Base-by-base conservation (phyloP, 768 basidiomycete species). In the Lanmaoa pseudosensibilis region DNA sequence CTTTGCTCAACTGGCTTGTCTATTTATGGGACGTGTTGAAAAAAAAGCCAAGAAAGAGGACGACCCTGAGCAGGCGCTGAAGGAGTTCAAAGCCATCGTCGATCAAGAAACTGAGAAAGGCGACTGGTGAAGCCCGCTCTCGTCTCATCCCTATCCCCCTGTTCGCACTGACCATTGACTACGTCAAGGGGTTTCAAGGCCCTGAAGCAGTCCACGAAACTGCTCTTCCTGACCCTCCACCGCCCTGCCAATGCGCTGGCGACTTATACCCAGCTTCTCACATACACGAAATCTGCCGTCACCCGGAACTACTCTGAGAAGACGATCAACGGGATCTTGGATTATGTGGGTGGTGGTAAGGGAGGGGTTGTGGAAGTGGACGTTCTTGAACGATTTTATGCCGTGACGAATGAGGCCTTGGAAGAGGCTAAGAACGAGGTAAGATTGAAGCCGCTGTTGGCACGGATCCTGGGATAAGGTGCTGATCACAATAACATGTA, bases 271-370 rank as follows among this genome's bases (percentile, higher is more conserved):
- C 83, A 88, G 62, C 81, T 99, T 5, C 77, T 99, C 51, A 86
- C 88, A 0, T 98, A 98, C 74, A 98, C 95, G 13, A 98, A 96
- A 72, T 93, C 91, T 15, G 91, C 92, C 3, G 93, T 97, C 19
- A 97, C 94, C 4, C 84, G 94, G 33, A 96, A 96, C 70, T 92
- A 96, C 67, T 94, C 96, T 12, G 97, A 99, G 73, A 99, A 98
- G 79, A 90, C 92, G 18, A 99, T 99, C 78, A 99, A 99, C 69
- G 91, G 92, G 54, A 97, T 99, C 61, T 78, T 99, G 61, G 97
- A 99, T 72, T 98, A 98, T 64, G 97, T 98, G 39, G 94, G 94
- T 12, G 94, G 94, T 46, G 84, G 88, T 47, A 89, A 90, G 70
- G 86, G 88, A 19, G 90, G 88, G 2, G 76, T 76, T 3, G 82